Conservation (phyloP, 495 filamentous ascomycete species). For the Aspergillus avenaceus region DNA sequence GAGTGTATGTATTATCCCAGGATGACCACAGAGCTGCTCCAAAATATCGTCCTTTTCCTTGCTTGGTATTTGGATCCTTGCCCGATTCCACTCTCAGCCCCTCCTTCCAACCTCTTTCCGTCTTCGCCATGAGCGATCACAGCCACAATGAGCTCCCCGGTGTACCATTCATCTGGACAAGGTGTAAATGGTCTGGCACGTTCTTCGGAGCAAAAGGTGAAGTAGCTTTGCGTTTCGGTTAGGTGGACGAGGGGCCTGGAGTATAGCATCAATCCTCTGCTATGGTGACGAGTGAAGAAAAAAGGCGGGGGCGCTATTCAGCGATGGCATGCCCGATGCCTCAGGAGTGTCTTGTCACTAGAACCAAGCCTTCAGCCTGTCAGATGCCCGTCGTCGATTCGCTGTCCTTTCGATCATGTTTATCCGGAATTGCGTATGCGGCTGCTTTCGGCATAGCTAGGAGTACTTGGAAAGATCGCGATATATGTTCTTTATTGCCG, state of each 20-base stretch:
- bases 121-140: not conserved
- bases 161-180: not conserved
- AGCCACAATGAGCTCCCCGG: not conserved
- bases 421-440: conserved; percentile 18
- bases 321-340: not conserved
- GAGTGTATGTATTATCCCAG: conserved; percentile 9
- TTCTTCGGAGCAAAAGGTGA: not conserved
- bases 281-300: not conserved
- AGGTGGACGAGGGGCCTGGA: not conserved
- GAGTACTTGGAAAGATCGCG: conserved; percentile 43
- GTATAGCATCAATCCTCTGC: not conserved
- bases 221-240: not conserved
- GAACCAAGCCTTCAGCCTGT: conserved; percentile 2
- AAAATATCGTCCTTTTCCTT: conserved; percentile 9
- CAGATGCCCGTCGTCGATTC: conserved; percentile 4
- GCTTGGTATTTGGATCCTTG: conserved; percentile 10
- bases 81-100: conserved; percentile 4
- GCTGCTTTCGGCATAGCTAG: conserved; percentile 39
- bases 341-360: not conserved
- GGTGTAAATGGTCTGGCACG: not conserved
- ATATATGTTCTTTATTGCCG: conserved; percentile 24
- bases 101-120: not conserved
- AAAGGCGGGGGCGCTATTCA: not conserved
- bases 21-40: conserved; percentile 14
- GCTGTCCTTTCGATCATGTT: conserved; percentile 1